Base-by-base conservation (phyloP, 768 basidiomycete genomes). In the Leccinum disarticulatum region DNA sequence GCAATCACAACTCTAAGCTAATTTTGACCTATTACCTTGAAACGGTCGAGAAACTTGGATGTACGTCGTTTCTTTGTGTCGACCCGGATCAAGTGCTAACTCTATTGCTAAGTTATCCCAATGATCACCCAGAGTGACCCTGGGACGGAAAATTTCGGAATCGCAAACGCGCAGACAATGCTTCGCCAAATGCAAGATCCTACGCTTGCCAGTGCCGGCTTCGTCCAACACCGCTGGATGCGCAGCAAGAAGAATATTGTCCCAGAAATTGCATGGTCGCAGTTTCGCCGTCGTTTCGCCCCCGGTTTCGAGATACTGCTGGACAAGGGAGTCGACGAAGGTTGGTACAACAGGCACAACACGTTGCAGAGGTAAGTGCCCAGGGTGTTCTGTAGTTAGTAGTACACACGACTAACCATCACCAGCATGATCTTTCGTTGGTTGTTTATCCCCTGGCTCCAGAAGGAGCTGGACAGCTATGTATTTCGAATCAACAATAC, bases 151-250 rank as follows among this genome's bases (percentile, higher is more conserved):
- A 58, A 58, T n/a, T 43, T n/a, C 9, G 41, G 41, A n/a, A 43
- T 43, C 17, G n/a, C 41, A 43, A n/a, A 43, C 17, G 59, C 55
- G 0, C 59, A 60, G 2, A 60, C 35, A 1, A 52, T 56, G 46
- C 33, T 60, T 0, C 35, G 28, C 1, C 55, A 61, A 13, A 52
- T 49, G 30, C 22, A 49, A 8, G 81, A 84, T 59, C 76, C 80
- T 1, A 31, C 56, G 0, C 70, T 83, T 0, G 6, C 15, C 0
- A 33, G 33, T 33, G 33, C 33, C 33, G 76, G 70, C 0, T 77
- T 73, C 0, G 54, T 79, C 0, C 81, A 82, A 56, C 81, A 84
- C 52, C 63, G 70, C 0, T 83, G 75, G 66, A 75, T 66, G 67
- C 56, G 62, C 0, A 55, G 65, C 0, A 74, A 79, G 36, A 73